phyloP scores from a whole-genome alignment of 192 early-diverging fungal species.

The Neocallimastix lanati region DNA sequence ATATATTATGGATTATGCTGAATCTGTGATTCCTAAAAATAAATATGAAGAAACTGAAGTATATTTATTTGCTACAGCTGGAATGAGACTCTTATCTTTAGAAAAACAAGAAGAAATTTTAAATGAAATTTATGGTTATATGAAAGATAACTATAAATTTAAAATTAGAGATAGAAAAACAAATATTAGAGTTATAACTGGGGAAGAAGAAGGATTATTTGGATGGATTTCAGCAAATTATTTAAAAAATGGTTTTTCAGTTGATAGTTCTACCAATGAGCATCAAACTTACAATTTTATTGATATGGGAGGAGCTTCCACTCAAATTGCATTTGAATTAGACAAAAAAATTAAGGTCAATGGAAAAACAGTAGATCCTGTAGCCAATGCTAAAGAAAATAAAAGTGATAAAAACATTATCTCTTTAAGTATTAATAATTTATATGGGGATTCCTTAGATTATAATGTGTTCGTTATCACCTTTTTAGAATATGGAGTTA shows the following conservation, averaged over 20 bases:
- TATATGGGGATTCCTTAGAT: constrained; percentile 39
- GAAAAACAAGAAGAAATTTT: constrained; percentile 32
- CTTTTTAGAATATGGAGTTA: constrained; percentile 87
- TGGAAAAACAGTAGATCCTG: not conserved
- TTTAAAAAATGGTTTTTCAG: constrained; percentile 20
- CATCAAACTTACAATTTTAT: constrained; percentile 25
- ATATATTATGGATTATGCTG: constrained; percentile 64
- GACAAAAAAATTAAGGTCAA: not conserved
- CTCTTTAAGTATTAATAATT: constrained; percentile 25
- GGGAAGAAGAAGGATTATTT: not conserved
- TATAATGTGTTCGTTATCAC: constrained; percentile 76
- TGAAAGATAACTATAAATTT: not conserved
- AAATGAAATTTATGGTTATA: not conserved
- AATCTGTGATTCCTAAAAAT: constrained; percentile 38
- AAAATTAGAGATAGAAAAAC: not conserved
- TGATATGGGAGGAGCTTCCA: constrained; percentile 90
- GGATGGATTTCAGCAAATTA: not conserved
- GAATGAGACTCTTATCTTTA: constrained; percentile 59
- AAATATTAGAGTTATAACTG: not conserved
- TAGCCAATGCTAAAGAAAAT: not conserved
- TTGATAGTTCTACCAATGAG: not conserved
- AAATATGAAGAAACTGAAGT: constrained; percentile 55
- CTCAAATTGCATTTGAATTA: constrained; percentile 81
- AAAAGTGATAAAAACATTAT: constrained; percentile 47
- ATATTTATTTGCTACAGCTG: constrained; percentile 83